These are phyloP conservation scores for Sporisorium iseilematis-ciliati DNA, from an alignment of 1,284 basidiomycete species.

Conservation along the genomic window DNA sequence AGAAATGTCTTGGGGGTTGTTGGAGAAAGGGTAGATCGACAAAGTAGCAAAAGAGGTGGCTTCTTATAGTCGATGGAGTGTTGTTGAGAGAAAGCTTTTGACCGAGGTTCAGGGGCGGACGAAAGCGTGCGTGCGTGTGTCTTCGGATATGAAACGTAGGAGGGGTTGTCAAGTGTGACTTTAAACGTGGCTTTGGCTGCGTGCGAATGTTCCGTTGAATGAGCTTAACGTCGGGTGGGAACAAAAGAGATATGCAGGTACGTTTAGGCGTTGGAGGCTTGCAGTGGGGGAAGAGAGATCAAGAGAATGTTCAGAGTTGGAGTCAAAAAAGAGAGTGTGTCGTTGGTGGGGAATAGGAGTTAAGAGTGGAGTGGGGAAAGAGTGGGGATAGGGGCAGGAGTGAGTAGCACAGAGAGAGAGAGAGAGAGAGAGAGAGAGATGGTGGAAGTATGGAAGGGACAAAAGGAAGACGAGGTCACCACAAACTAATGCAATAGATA, in stretches of 20 bases:
- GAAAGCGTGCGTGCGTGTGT: neutral
- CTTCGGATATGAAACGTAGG: neutral
- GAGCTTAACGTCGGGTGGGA: conserved; percentile 5
- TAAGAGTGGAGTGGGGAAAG: neutral
- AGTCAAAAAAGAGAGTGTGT: conserved; percentile 21
- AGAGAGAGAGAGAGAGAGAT: conserved; percentile 14
- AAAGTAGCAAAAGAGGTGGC: too few relatives aligned
- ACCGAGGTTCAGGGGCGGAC: neutral
- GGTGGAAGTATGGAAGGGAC: conserved; percentile 22
- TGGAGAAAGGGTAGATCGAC: neutral
- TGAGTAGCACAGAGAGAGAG: conserved; percentile 2
- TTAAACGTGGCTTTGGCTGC: too few relatives aligned
- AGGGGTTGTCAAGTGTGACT: too few relatives aligned
- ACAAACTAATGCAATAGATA: conserved; percentile 11
- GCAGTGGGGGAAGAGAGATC: conserved; percentile 6
- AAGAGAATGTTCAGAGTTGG: conserved; percentile 36
- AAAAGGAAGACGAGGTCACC: conserved; percentile 5
- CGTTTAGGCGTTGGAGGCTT: conserved; percentile 1
- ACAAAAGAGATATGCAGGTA: neutral
- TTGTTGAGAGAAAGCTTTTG: too few relatives aligned
- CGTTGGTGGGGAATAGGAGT: conserved; percentile 3
- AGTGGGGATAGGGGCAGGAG: conserved; percentile 5
- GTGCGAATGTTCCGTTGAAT: neutral
- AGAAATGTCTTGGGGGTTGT: neutral
- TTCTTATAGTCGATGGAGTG: too few relatives aligned